Base-by-base conservation (phyloP, 352 stramenopile genomes). In the Phytophthora foliorum region DNA sequence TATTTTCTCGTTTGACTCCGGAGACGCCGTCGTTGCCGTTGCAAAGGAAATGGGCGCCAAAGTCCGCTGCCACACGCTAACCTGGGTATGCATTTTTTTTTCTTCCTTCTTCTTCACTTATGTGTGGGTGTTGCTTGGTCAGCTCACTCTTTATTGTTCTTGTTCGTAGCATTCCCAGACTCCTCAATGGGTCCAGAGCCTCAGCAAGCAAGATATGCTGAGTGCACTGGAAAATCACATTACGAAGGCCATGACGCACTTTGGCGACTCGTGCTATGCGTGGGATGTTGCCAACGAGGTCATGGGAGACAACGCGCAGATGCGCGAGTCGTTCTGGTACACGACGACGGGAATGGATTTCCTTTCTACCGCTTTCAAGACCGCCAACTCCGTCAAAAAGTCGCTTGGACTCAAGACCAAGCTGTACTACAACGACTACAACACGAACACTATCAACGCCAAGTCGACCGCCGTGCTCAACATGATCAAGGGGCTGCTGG, bases 251-350 rank as follows among this genome's bases (percentile, higher is more conserved):
- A 75, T 75, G 61, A 75, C 67, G 0, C 60, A 78, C 51, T 78
- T 73, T 9, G 70, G 70, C 1, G 70, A 78, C 29, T 53, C 60
- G 4, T 78, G 70, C 16, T 78, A 75, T 19, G 71, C 71, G 1
- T 75, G 66, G 66, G 71, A 78, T 16, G 71, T 78, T n/a, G 71
- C 68, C 17, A 78, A 78, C 36, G 71, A 78, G 21, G 67, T 75
- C 22, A 75, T 75, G 67, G 71, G 56, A 19, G 66, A 78, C 51
- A 53, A 78, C 57, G 71, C 50, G 1, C 45, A 62, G 25, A 64
- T 67, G 25, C 71, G 71, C 25, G 46, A 60, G 2, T 73, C 71
- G 4, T 78, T 75, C 52, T 78, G 71, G 71, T 78, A 78, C 67
- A 73, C 41, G 14, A 69, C 59, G 41, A 78, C 71, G 14, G 71